Evolutionary conservation across 345 rosid species (phyloP).

Genomic region (Citrus hindsii): DNA sequence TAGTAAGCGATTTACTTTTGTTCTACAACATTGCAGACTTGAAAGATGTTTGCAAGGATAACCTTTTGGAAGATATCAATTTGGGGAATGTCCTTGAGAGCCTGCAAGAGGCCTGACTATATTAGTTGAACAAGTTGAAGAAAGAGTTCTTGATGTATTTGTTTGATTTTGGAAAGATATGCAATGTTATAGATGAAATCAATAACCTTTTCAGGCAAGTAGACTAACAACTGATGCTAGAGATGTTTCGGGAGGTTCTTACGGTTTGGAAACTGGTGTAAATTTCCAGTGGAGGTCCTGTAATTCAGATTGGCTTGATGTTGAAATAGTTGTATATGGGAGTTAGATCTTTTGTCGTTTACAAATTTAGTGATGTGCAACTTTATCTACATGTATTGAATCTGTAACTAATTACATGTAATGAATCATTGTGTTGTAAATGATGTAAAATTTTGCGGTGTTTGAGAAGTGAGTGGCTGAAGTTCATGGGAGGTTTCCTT

Average conservation of each 20-base stretch:
- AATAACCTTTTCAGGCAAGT: constrained; percentile 70
- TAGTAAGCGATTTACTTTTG: background rate
- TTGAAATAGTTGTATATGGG: background rate
- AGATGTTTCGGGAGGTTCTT: constrained; percentile 90
- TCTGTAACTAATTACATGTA: background rate
- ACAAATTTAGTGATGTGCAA: background rate
- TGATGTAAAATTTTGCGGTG: background rate
- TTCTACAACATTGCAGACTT: constrained; percentile 47
- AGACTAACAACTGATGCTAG: constrained; percentile 72
- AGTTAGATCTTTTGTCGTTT: background rate
- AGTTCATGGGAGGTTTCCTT: background rate
- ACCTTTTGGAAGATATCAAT: constrained; percentile 86
- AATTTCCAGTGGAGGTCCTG: background rate
- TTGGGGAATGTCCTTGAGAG: constrained; percentile 77
- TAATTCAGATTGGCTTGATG: background rate
- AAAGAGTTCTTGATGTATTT: constrained; percentile 76
- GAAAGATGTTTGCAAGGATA: constrained; percentile 77
- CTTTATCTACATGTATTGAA: background rate
- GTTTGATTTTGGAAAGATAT: constrained; percentile 86
- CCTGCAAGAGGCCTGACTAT: constrained; percentile 86
- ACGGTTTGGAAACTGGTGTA: constrained; percentile 70
- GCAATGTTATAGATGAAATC: constrained; percentile 77
- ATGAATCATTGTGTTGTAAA: background rate
- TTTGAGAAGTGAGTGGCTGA: background rate
- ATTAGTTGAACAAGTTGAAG: constrained; percentile 73